These are phyloP conservation scores for Cetradonia linearis DNA, from an alignment of 495 filamentous ascomycete species.

Conservation along the genomic window DNA sequence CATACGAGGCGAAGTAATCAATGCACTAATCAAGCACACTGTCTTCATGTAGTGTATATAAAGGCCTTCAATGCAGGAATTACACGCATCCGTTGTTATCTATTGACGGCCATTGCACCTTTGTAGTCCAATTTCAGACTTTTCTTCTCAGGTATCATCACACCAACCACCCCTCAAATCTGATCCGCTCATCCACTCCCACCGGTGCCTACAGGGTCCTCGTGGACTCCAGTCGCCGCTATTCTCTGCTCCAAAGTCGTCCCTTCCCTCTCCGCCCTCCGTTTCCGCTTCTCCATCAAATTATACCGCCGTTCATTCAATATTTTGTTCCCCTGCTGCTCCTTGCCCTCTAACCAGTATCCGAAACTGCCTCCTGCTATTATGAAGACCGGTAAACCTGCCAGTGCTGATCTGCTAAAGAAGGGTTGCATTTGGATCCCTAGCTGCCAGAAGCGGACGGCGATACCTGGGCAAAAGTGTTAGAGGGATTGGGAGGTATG, in stretches of 20 bases:
- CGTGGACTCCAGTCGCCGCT: constrained; percentile 26
- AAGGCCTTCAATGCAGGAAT: background rate
- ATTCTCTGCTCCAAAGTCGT: constrained; percentile 30
- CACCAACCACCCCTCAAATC: background rate
- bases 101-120: background rate
- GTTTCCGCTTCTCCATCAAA: constrained; percentile 79
- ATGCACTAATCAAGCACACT: background rate
- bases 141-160: background rate
- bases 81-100: background rate
- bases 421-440: constrained; percentile 97
- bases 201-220: too few species aligned
- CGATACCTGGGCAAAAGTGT: constrained; percentile 53
- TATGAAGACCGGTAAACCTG: constrained; percentile 87
- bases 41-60: background rate
- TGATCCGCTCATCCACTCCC: constrained; percentile 20
- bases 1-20: background rate
- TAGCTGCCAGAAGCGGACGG: constrained; percentile 87
- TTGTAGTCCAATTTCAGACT: background rate
- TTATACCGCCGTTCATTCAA: constrained; percentile 63
- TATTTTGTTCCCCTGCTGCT: constrained; percentile 62
- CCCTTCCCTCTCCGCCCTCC: constrained; percentile 55
- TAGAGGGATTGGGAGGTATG: background rate
- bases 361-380: constrained; percentile 81
- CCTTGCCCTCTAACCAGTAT: constrained; percentile 87
- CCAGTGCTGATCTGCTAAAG: constrained; percentile 64